These are phyloP conservation scores for Candida tropicalis DNA, from an alignment of 1,139 yeast species.

Conservation along the genomic window DNA sequence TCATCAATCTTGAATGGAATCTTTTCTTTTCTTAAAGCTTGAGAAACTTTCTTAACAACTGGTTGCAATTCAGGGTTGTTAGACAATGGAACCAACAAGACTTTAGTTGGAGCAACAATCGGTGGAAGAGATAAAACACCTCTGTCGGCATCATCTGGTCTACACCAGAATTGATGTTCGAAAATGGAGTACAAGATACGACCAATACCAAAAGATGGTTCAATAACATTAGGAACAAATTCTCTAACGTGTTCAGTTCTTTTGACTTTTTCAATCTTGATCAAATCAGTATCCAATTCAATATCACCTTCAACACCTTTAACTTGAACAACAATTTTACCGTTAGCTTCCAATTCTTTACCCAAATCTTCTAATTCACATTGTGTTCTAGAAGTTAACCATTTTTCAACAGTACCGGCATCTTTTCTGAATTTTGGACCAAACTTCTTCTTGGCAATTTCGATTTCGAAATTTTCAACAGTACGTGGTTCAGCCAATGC, in stretches of 20 bases:
- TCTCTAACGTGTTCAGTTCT: conserved; percentile 92
- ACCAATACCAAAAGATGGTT: conserved; percentile 99
- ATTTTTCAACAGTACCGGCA: conserved; percentile 87
- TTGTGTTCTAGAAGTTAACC: conserved; percentile 76
- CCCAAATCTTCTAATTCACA: conserved; percentile 81
- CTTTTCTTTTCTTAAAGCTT: conserved; percentile 73
- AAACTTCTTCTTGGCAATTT: conserved; percentile 88
- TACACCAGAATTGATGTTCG: conserved; percentile 94
- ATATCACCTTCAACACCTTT: conserved; percentile 61
- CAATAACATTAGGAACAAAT: conserved; percentile 95
- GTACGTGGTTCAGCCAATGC: conserved; percentile 80
- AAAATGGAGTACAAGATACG: conserved; percentile 91
- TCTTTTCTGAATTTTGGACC: conserved; percentile 98
- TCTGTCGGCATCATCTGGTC: conserved; percentile 92
- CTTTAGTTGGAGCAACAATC: conserved; percentile 96
- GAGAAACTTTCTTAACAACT: conserved; percentile 67
- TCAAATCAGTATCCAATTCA: conserved; percentile 72
- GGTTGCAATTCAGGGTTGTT: conserved; percentile 82
- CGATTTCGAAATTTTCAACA: conserved; percentile 82
- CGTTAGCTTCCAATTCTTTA: conserved; percentile 62
- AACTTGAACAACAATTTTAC: conserved; percentile 66
- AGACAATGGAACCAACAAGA: conserved; percentile 90
- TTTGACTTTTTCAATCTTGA: conserved; percentile 75
- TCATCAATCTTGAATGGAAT: conserved; percentile 97
- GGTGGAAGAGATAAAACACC: conserved; percentile 94